Evolutionary conservation across 2,329 filamentous ascomycete genomes (phyloP).

Genomic region (Tetracladium maxilliforme): DNA sequence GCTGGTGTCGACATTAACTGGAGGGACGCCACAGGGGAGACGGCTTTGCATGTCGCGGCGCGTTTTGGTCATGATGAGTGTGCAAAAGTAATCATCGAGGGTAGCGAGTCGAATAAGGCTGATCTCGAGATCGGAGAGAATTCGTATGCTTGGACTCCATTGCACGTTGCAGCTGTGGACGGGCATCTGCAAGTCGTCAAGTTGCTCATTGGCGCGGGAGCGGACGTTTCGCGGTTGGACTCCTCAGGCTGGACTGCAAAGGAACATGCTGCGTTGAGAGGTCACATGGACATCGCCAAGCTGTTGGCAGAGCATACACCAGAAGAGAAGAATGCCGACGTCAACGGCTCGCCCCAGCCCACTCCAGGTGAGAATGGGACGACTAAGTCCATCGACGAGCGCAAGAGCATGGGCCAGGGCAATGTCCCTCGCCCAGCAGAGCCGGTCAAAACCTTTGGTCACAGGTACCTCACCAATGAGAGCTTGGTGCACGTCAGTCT

Average conservation of each 20-base stretch:
- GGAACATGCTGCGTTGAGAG: conserved; percentile 82
- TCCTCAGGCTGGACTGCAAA: conserved; percentile 88
- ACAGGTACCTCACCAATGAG: conserved; percentile 82
- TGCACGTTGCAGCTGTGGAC: conserved; percentile 86
- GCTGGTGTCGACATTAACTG: conserved; percentile 90
- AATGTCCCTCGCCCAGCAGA: conserved; percentile 45
- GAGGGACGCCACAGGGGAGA: conserved; percentile 80
- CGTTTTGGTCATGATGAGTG: conserved; percentile 76
- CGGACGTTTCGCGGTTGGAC: conserved; percentile 60
- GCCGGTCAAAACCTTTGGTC: conserved; percentile 87
- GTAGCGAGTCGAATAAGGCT: conserved; percentile 54
- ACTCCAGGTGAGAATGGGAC: no score
- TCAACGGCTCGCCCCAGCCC: conserved; percentile 21
- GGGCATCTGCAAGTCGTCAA: conserved; percentile 64
- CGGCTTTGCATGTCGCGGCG: conserved; percentile 81
- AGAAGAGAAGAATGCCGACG: conserved; percentile 10
- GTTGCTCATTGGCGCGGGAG: conserved; percentile 63
- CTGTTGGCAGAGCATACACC: conserved; percentile 42
- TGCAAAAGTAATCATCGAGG: conserved; percentile 59
- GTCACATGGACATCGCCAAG: conserved; percentile 69
- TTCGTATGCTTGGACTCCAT: conserved; percentile 85
- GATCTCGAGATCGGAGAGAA: conserved; percentile 68
- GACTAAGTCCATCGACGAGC: conserved; percentile 44
- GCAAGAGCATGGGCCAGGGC: conserved; percentile 27
- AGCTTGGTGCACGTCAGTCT: conserved; percentile 85